phyloP scores from a whole-genome alignment of 331 rosid species.

The Dryas integrifolia region DNA sequence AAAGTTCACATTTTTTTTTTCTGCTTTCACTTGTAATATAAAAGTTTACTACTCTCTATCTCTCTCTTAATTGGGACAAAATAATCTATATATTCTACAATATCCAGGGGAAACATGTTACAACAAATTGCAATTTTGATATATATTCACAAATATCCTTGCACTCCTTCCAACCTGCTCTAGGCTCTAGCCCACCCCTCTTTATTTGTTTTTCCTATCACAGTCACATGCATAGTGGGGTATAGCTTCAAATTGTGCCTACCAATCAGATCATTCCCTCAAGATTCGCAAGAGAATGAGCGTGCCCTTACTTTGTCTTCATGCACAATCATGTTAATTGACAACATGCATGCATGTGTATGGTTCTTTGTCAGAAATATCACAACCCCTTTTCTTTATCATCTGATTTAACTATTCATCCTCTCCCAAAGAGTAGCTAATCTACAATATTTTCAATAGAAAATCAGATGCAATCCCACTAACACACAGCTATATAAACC shows the following conservation, averaged over 20 bases:
- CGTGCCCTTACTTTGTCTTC: too few relatives aligned
- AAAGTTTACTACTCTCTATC: background rate
- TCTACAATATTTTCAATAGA: background rate
- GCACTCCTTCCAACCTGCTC: background rate
- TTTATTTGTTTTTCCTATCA: background rate
- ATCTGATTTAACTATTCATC: background rate
- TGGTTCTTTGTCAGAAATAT: too few relatives aligned
- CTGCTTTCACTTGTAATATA: too few relatives aligned
- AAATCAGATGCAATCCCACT: background rate
- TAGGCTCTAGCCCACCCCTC: background rate
- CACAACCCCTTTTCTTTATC: background rate
- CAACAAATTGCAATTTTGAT: background rate
- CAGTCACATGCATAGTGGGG: slow-evolving; percentile 1
- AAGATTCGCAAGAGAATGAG: too few relatives aligned
- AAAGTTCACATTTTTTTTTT: too few relatives aligned
- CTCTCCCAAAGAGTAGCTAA: background rate
- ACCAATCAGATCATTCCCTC: too few relatives aligned
- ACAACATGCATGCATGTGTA: too few relatives aligned
- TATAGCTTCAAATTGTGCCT: background rate
- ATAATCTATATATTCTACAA: slow-evolving; percentile 1
- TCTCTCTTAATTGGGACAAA: background rate
- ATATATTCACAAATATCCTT: background rate
- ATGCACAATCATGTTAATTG: too few relatives aligned
- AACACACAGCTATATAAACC: background rate
- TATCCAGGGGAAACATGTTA: slow-evolving; percentile 6